Conservation (phyloP, 164 flowering plant genomes). For the Platanus orientalis region DNA sequence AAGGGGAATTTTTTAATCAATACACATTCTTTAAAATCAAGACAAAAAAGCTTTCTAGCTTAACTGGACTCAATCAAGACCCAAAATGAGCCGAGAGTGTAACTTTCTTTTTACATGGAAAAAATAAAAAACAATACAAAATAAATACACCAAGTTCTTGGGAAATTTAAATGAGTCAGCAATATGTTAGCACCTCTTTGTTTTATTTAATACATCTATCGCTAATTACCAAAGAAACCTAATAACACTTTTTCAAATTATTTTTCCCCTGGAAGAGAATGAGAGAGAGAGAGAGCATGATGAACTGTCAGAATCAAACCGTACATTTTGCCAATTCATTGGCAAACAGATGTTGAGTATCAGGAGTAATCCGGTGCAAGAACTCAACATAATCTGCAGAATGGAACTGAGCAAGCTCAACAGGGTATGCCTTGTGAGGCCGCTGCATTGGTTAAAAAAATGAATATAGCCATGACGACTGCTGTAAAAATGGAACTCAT, state of each 20-base stretch:
- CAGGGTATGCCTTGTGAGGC: conserved; percentile 97
- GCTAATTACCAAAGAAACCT: no score
- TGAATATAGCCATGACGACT: not conserved
- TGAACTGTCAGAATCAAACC: not conserved
- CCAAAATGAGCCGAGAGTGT: not conserved
- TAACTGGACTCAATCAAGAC: not conserved
- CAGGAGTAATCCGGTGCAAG: conserved; percentile 81
- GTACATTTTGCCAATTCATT: conserved; percentile 77
- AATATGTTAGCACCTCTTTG: no score
- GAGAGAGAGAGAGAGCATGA: not conserved
- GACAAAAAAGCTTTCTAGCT: not conserved
- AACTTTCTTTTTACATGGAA: not conserved
- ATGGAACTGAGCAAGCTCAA: conserved; percentile 97
- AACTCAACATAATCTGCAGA: conserved; percentile 93
- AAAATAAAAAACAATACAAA: not conserved
- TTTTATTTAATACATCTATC: no score
- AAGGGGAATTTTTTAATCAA: not conserved
- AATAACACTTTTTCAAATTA: no score
- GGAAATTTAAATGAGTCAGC: not conserved
- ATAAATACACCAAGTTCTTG: not conserved
- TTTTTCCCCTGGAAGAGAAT: not conserved
- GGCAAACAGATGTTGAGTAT: conserved; percentile 60
- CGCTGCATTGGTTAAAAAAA: conserved; percentile 46
- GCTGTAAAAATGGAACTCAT: not conserved
- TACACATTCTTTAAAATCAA: not conserved